Percentiles rank a stretch among this genome's conserved stretches.
These are phyloP conservation scores for Talaromyces atroroseus DNA, from an alignment of 2,329 filamentous ascomycete species.

Conservation along the genomic window DNA sequence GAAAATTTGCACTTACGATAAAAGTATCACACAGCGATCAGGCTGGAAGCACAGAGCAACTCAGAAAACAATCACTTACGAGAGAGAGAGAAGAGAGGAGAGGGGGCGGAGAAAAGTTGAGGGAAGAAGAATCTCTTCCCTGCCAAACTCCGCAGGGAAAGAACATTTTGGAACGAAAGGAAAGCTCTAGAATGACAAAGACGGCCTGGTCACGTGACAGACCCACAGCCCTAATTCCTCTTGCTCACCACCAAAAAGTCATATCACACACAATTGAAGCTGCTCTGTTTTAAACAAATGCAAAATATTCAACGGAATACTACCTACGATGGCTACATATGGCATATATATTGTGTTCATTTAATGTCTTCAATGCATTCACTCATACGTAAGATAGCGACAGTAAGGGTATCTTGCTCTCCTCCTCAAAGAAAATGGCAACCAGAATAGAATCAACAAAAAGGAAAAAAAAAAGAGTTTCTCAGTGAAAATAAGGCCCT, in stretches of 20 bases:
- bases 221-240: neutral
- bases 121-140: constrained; percentile 12
- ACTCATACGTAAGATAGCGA: constrained; percentile 8
- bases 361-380: neutral
- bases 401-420: constrained; percentile 13
- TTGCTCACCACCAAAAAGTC: neutral
- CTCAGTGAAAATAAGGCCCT: constrained; percentile 29
- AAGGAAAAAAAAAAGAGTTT: constrained; percentile 9
- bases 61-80: neutral
- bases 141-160: constrained; percentile 11
- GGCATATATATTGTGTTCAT: neutral
- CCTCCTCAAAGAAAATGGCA: neutral
- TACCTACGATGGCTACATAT: neutral
- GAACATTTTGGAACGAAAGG: constrained; percentile 22
- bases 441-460: constrained; percentile 3
- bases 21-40: neutral
- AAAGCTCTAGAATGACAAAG: constrained; percentile 34
- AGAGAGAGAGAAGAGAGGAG: neutral
- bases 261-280: too few relatives aligned
- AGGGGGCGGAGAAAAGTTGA: neutral
- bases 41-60: constrained; percentile 3
- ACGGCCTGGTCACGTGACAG: constrained; percentile 3
- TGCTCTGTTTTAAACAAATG: too few relatives aligned
- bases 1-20: constrained; percentile 4
- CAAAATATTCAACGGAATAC: neutral